Evolutionary conservation across 176 grass and related monocot species (phyloP).

Genomic region (Typha latifolia): DNA sequence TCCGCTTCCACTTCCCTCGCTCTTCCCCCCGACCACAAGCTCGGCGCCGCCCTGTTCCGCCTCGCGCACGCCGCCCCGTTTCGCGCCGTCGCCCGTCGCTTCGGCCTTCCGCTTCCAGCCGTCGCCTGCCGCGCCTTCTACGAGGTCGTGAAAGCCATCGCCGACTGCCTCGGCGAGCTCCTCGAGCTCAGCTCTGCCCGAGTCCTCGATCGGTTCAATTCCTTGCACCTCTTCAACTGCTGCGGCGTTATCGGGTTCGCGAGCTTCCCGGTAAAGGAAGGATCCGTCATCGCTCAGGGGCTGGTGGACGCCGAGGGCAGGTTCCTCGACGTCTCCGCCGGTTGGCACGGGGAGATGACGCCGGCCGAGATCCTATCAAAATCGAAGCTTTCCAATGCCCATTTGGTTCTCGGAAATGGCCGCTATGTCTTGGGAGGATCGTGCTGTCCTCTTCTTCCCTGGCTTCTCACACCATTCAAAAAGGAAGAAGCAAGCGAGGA

Average conservation of each 20-base stretch:
- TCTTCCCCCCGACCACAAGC: constrained; percentile 57
- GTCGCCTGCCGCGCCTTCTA: constrained; percentile 69
- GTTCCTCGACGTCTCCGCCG: constrained; percentile 75
- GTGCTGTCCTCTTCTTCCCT: constrained; percentile 68
- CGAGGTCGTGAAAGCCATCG: constrained; percentile 70
- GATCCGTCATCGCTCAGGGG: constrained; percentile 45
- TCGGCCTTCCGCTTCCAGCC: constrained; percentile 49
- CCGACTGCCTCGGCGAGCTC: constrained; percentile 41
- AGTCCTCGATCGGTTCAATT: constrained; percentile 60
- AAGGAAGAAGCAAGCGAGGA: background rate
- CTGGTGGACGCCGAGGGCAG: constrained; percentile 75
- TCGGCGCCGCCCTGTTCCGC: constrained; percentile 75
- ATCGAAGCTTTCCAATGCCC: constrained; percentile 50
- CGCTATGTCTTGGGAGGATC: constrained; percentile 60
- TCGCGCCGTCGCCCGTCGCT: constrained; percentile 57
- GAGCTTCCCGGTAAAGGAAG: constrained; percentile 30
- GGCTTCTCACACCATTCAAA: constrained; percentile 70
- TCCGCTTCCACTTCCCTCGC: constrained; percentile 24
- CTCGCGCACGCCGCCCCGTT: constrained; percentile 62
- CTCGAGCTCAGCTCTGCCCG: constrained; percentile 54
- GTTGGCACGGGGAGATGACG: constrained; percentile 46
- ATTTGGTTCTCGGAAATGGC: constrained; percentile 32
- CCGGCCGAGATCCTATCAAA: constrained; percentile 47
- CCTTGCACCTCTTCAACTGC: constrained; percentile 64
- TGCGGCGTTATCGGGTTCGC: constrained; percentile 71